Base-by-base conservation (phyloP, 2,329 filamentous ascomycete species). In the Colletotrichum theobromicola region DNA sequence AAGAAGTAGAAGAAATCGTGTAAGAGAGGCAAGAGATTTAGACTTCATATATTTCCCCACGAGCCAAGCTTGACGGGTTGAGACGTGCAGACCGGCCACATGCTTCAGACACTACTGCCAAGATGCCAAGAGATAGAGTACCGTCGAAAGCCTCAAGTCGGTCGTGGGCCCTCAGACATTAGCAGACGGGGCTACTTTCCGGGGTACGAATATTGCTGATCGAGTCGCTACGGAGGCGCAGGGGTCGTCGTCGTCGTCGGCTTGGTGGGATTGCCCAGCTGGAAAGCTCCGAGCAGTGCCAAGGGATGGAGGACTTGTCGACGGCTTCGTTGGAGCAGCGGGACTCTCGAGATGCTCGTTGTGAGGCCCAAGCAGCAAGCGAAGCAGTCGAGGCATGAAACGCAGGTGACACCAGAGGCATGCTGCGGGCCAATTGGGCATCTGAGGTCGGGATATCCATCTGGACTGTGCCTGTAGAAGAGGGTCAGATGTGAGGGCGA, bases 11-110 rank as follows among this genome's bases (percentile, higher is more conserved):
- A 26, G 13, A 37, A 53, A 12, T 13, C 28, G 21, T 18, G 53
- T 28, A n/a, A 62, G 46, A 70, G 63, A 18, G 28, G 30, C 60
- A 70, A 37, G 70, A 65, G 58, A 69, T 53, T 61, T 34, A 62
- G 70, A 66, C 72, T 75, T 75, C 73, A 75, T 75, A 75, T 75
- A 75, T 66, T 71, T 66, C 53, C 64, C 70, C 70, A 65, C 46
- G 57, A 72, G 73, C 50, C 64, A 69, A 75, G 70, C 30, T 74
- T 65, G 57, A 63, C 16, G 57, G 71, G 64, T n/a, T 30, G 35
- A 74, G 58, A 74, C 65, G 24, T 35, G 60, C 34, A 70, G 37
- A 63, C 65, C 34, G 55, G 64, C 70, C 64, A 67, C 58, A 74
- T 69, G 70, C 73, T 70, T 62, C 70, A 70, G 70, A 74, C 73